A percentile compares a stretch with the other conserved stretches of the same genome.
These are phyloP conservation scores for Nitzschia sp. DNA, from an alignment of 108 stramenopile species.

Conservation along the genomic window DNA sequence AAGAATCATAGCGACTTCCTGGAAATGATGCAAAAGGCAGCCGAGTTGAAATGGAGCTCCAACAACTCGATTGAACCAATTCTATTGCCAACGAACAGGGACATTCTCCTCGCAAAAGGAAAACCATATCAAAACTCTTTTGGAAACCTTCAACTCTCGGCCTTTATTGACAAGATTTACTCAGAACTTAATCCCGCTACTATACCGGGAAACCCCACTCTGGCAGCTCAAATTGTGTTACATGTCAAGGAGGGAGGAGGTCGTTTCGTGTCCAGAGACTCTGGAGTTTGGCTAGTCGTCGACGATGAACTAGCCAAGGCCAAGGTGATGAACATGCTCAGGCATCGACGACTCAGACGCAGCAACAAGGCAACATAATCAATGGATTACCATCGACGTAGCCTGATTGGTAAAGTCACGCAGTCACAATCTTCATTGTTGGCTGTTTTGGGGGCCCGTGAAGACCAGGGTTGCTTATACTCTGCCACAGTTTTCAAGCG, in stretches of 20 bases:
- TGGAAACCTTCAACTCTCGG: conserved; percentile 18
- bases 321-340: conserved; percentile 21
- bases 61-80: neutral
- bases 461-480: too few species aligned
- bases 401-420: too few species aligned
- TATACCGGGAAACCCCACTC: conserved; percentile 19
- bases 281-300: conserved; percentile 22
- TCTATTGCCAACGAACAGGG: conserved; percentile 6
- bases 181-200: conserved; percentile 1
- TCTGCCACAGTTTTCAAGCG: too few species aligned
- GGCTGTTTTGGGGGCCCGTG: too few species aligned
- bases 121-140: conserved; percentile 21
- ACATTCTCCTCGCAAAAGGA: conserved; percentile 34
- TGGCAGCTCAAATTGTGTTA: conserved; percentile 10
- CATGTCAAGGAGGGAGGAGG: conserved; percentile 5
- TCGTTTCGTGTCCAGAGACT: conserved; percentile 20
- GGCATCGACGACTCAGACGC: conserved; percentile 18
- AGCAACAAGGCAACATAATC: too few species aligned
- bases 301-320: conserved; percentile 10
- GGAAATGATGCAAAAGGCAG: neutral
- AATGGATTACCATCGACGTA: too few species aligned
- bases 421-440: too few species aligned
- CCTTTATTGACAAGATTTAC: conserved; percentile 8
- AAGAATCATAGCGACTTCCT: conserved; percentile 26
- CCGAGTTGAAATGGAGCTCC: neutral